phyloP scores from a whole-genome alignment of 192 early-diverging fungal genomes.

The Ambispora gerdemannii region DNA sequence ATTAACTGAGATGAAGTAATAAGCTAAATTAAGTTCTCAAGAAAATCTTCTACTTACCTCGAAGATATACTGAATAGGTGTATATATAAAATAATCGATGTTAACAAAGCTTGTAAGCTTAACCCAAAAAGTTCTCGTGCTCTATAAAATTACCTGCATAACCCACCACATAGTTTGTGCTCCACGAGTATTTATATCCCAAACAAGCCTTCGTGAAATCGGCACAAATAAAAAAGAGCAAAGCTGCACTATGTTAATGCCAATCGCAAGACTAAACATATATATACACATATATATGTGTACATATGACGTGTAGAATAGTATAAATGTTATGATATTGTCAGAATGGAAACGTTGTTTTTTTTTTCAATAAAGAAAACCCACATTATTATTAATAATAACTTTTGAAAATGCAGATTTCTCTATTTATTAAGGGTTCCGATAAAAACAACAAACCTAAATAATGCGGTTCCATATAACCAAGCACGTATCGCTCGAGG shows the following conservation, averaged over 20 bases:
- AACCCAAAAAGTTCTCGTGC: not conserved
- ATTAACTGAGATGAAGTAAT: not conserved
- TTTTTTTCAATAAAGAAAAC: too few relatives aligned
- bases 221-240: conserved; percentile 47
- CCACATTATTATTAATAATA: not conserved
- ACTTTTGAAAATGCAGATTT: conserved; percentile 14
- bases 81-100: conserved; percentile 1
- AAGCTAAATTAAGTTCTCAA: not conserved
- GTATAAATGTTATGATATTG: too few relatives aligned
- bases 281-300: too few relatives aligned
- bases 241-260: conserved; percentile 48
- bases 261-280: conserved; percentile 44
- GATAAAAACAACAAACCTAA: conserved; percentile 43
- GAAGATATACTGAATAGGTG: conserved; percentile 29
- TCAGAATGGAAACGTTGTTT: too few relatives aligned
- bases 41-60: conserved; percentile 28
- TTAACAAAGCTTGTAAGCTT: not conserved
- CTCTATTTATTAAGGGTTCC: too few relatives aligned
- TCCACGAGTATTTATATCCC: conserved; percentile 49
- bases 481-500: conserved; percentile 33
- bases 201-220: conserved; percentile 47
- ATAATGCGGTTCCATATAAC: conserved; percentile 45
- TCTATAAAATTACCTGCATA: conserved; percentile 47
- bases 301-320: too few relatives aligned
- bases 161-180: conserved; percentile 50